Percentiles rank a stretch among this genome's conserved stretches.
Evolutionary conservation across 2,329 filamentous ascomycete species (phyloP).

Genomic region (Sclerotinia trifoliorum): DNA sequence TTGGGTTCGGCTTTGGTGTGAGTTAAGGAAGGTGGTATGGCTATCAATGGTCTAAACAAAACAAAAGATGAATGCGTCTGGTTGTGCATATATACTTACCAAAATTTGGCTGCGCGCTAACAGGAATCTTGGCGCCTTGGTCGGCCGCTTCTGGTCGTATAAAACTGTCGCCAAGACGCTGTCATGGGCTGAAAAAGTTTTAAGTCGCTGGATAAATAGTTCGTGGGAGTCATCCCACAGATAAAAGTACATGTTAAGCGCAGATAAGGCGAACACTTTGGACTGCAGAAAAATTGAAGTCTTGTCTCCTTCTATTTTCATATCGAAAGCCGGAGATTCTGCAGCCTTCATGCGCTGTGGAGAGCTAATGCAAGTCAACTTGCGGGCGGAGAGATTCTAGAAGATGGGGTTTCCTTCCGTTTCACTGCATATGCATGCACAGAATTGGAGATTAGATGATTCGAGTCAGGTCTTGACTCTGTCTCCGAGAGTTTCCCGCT

Average conservation of each 20-base stretch:
- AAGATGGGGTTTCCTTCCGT: slow-evolving; percentile 14
- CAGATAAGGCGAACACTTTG: background rate
- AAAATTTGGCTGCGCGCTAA: slow-evolving; percentile 5
- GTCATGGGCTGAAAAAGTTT: background rate
- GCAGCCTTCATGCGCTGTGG: background rate
- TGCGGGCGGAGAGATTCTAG: slow-evolving; percentile 15
- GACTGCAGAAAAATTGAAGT: background rate
- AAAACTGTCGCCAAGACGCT: slow-evolving; percentile 12
- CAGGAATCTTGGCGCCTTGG: background rate
- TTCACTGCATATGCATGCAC: slow-evolving; percentile 19
- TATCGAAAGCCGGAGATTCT: slow-evolving; percentile 7
- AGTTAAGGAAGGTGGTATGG: slow-evolving; percentile 18
- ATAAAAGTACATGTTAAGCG: background rate
- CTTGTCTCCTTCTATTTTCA: slow-evolving; percentile 14
- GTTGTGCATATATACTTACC: slow-evolving; percentile 12
- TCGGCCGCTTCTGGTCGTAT: background rate
- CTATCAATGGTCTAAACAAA: background rate
- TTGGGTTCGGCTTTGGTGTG: background rate
- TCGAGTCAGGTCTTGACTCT: background rate
- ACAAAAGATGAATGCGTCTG: slow-evolving; percentile 20
- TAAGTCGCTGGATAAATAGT: slow-evolving; percentile 16
- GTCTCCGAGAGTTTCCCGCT: background rate
- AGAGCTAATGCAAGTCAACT: slow-evolving; percentile 1
- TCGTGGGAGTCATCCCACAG: slow-evolving; percentile 13
- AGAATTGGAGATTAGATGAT: background rate